phyloP scores from a whole-genome alignment of 2,329 filamentous ascomycete genomes.

The Alternaria arbusti region DNA sequence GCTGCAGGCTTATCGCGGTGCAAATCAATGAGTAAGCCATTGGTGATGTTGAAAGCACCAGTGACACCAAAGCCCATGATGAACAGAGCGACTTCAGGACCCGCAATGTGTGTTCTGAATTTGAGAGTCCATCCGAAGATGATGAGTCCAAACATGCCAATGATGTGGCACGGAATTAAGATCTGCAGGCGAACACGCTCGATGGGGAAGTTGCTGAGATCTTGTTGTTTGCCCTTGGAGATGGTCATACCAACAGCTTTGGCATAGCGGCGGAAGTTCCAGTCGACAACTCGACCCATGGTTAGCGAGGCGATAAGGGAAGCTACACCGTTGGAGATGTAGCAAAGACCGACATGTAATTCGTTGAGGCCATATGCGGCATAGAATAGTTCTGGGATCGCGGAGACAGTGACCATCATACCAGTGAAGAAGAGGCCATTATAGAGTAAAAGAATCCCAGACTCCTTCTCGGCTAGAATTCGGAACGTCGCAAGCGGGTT shows the following conservation, averaged over 20 bases:
- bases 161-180: slow-evolving; percentile 45
- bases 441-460: slow-evolving; percentile 38
- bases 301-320: slow-evolving; percentile 35
- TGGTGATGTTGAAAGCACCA: slow-evolving; percentile 55
- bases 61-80: slow-evolving; percentile 63
- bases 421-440: slow-evolving; percentile 45
- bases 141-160: slow-evolving; percentile 42
- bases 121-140: slow-evolving; percentile 54
- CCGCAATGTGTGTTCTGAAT: slow-evolving; percentile 47
- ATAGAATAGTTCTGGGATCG: slow-evolving; percentile 36
- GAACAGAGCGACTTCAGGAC: slow-evolving; percentile 56
- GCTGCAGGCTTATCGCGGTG: slow-evolving; percentile 50
- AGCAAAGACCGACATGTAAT: slow-evolving; percentile 39
- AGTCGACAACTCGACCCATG: slow-evolving; percentile 62
- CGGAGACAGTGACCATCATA: slow-evolving; percentile 36
- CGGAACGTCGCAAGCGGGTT: slow-evolving; percentile 36
- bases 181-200: slow-evolving; percentile 54
- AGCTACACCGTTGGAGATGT: slow-evolving; percentile 38
- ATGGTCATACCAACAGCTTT: slow-evolving; percentile 66
- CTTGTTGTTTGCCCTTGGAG: slow-evolving; percentile 62
- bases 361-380: slow-evolving; percentile 39
- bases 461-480: slow-evolving; percentile 42
- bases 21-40: slow-evolving; percentile 55
- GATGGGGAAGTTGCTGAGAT: slow-evolving; percentile 59
- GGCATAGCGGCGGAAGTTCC: slow-evolving; percentile 75